Evolutionary conservation across 768 basidiomycete genomes (phyloP).

Genomic region (Serendipita sp.): DNA sequence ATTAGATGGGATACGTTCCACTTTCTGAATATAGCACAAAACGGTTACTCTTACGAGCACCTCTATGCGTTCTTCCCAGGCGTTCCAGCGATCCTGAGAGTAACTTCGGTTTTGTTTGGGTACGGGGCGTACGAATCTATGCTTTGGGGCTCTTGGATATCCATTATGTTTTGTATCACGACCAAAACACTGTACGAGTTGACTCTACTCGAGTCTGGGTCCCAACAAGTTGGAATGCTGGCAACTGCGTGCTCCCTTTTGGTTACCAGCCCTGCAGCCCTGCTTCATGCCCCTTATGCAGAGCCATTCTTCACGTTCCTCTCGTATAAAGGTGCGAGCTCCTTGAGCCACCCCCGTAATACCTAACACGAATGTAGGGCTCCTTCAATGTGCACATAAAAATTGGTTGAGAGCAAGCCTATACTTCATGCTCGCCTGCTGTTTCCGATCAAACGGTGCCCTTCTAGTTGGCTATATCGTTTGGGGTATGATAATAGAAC

Average conservation of each 20-base stretch:
- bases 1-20: conserved; percentile 85
- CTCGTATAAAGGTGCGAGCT: conserved; percentile 48
- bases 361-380: conserved; percentile 25
- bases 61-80: conserved; percentile 81
- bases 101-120: background rate
- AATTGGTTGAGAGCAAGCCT: conserved; percentile 43
- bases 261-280: conserved; percentile 61
- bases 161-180: conserved; percentile 25
- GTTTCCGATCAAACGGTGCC: conserved; percentile 66
- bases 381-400: conserved; percentile 35
- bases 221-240: conserved; percentile 42
- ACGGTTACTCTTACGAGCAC: conserved; percentile 52
- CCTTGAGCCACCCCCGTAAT: background rate
- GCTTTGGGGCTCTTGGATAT: conserved; percentile 14
- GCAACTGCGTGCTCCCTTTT: conserved; percentile 55
- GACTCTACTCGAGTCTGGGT: conserved; percentile 39
- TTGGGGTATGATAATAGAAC: conserved; percentile 53
- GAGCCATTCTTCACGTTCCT: conserved; percentile 79
- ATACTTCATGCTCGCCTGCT: conserved; percentile 44
- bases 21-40: conserved; percentile 50
- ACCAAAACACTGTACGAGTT: conserved; percentile 37
- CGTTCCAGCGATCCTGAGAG: conserved; percentile 37
- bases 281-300: conserved; percentile 55
- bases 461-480: conserved; percentile 60
- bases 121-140: background rate